A percentile compares a stretch with the other conserved stretches of the same genome.
These are phyloP conservation scores for Cenchrus purpureus DNA, from an alignment of 176 grass and related monocot species.

Conservation along the genomic window DNA sequence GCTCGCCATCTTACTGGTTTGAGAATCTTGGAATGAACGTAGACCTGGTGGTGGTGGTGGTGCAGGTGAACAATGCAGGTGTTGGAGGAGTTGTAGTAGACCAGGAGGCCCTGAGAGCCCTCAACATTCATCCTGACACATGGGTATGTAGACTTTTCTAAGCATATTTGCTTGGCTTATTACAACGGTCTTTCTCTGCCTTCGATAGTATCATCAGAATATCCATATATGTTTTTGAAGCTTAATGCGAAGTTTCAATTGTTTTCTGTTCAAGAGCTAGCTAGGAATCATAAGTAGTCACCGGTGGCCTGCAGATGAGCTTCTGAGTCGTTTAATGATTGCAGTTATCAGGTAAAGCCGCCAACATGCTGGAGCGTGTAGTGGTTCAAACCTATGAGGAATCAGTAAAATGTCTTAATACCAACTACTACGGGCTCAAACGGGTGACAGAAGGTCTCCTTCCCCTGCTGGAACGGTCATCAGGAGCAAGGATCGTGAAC, in stretches of 20 bases:
- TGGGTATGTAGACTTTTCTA: conserved; percentile 36
- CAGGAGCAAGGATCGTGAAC: conserved; percentile 33
- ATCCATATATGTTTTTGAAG: no score
- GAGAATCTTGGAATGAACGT: neutral
- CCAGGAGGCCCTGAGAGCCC: conserved; percentile 51
- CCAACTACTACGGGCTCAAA: conserved; percentile 60
- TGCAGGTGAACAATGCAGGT: conserved; percentile 71
- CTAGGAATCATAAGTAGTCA: neutral
- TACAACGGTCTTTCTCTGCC: no score
- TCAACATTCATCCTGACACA: conserved; percentile 54
- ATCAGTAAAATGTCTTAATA: conserved; percentile 42
- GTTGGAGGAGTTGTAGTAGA: conserved; percentile 42
- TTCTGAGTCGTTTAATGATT: neutral
- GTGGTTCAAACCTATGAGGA: conserved; percentile 49
- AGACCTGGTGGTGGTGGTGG: neutral
- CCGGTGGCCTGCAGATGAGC: neutral
- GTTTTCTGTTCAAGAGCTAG: neutral
- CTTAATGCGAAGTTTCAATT: neutral
- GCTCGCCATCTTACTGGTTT: neutral
- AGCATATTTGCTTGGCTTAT: neutral
- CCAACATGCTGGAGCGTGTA: conserved; percentile 51
- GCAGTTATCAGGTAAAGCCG: conserved; percentile 67
- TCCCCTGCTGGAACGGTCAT: conserved; percentile 59
- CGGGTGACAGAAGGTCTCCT: conserved; percentile 67
- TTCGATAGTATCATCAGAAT: no score